Evolutionary conservation across 805 yeast species (phyloP).

Genomic region (Schwanniomyces polymorphus): DNA sequence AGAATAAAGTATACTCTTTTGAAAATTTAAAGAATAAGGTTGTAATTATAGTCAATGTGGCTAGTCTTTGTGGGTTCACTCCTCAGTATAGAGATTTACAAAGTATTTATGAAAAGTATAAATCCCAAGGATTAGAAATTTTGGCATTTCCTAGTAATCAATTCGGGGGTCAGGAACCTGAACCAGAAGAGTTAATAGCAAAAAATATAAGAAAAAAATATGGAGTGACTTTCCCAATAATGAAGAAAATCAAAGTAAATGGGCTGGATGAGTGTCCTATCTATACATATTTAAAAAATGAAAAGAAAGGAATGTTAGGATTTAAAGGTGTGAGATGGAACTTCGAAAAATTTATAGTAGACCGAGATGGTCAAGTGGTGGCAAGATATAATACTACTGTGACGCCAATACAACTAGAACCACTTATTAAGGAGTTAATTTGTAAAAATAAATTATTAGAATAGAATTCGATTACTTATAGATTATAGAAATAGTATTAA

Average conservation of each 20-base stretch:
- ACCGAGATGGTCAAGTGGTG: conserved; percentile 56
- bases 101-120: conserved; percentile 62
- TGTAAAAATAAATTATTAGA: neutral
- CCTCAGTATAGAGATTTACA: conserved; percentile 78
- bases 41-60: conserved; percentile 82
- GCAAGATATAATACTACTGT: conserved; percentile 66
- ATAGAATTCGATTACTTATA: neutral
- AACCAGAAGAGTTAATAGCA: conserved; percentile 41
- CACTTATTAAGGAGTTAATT: conserved; percentile 9
- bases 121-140: conserved; percentile 61
- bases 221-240: conserved; percentile 37
- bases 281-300: conserved; percentile 27
- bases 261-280: conserved; percentile 31
- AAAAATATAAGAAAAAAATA: conserved; percentile 17
- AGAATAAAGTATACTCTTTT: conserved; percentile 61
- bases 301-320: conserved; percentile 30
- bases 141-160: conserved; percentile 93
- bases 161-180: conserved; percentile 80
- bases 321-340: conserved; percentile 65
- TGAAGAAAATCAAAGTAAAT: conserved; percentile 37
- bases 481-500: neutral
- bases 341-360: conserved; percentile 71
- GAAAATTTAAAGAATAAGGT: conserved; percentile 71
- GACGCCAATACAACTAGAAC: conserved; percentile 61
- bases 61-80: conserved; percentile 77